Base-by-base conservation (phyloP, 228 moss, liverwort and hornwort species). In the Sphagnum magellanicum region DNA sequence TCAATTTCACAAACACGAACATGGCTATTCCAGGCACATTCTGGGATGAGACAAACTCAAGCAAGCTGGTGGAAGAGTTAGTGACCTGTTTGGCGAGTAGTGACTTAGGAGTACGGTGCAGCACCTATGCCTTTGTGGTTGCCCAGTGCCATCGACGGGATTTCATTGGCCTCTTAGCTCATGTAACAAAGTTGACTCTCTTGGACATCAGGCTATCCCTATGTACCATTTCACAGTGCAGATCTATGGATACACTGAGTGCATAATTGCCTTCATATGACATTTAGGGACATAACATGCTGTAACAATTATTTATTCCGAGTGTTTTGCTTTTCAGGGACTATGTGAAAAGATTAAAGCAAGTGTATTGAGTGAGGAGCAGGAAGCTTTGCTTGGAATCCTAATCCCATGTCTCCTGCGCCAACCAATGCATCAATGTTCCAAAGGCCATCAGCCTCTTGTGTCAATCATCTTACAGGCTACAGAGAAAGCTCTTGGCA, bases 51-150 rank as follows among this genome's bases (percentile, higher is more conserved):
- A 16, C 61, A 6, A 81, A 53, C 74, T 81, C 79, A 64, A 69
- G n/a, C 63, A 71, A 73, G 55, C 71, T 73, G 67, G 60, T 81
- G 71, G 58, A 72, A 78, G 78, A 84, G 72, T 58, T 76, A 65
- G 49, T 78, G 48, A 76, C 81, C 67, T 81, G 81, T 71, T 64
- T 84, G 61, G 73, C 64, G 50, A 81, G 84, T 64, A 74, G 59
- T 12, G 71, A 84, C 67, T 49, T 70, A 69, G 73, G 81, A 64
- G 74, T 84, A 74, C 84, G 84, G 68, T 75, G 84, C 64, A 84
- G 84, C 50, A 67, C 74, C 7, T 81, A 66, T 72, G 78, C 61
- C 67, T 71, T 76, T 69, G 81, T 78, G 69, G 74, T 84, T 63
- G 63, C 81, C 51, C 76, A 84, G 66, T 78, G 78, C 71, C 78